These are phyloP conservation scores for Phyllostachys edulis DNA, from an alignment of 176 grass and related monocot species.

Conservation along the genomic window DNA sequence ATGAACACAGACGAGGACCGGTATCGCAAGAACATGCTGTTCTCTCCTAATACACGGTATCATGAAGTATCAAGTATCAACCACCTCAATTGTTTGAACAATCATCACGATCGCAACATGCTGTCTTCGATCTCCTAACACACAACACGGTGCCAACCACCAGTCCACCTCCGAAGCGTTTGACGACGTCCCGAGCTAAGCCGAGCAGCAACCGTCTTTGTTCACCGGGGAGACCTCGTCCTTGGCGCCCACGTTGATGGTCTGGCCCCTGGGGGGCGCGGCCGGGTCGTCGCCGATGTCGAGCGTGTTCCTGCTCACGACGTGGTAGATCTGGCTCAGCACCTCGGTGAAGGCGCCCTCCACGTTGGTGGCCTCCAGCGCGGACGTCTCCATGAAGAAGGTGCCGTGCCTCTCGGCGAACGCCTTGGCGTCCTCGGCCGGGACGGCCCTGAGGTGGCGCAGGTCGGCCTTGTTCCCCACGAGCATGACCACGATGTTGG, in stretches of 20 bases:
- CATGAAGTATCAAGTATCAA: not conserved
- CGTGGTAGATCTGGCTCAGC: conserved; percentile 59
- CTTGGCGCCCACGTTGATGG: conserved; percentile 54
- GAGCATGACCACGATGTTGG: conserved; percentile 70
- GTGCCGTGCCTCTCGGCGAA: conserved; percentile 57
- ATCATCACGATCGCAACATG: conserved; percentile 1
- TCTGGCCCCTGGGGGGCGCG: conserved; percentile 52
- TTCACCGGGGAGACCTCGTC: conserved; percentile 53
- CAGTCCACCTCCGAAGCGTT: not conserved
- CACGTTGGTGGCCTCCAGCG: conserved; percentile 67
- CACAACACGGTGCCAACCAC: not conserved
- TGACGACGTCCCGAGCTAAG: conserved; percentile 20
- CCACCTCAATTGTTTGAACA: not conserved
- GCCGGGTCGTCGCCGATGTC: conserved; percentile 60
- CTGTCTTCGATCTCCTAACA: not conserved
- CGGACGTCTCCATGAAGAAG: conserved; percentile 70
- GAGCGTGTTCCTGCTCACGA: conserved; percentile 56
- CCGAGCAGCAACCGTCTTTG: conserved; percentile 54
- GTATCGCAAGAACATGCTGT: not conserved
- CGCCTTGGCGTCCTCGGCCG: conserved; percentile 47
- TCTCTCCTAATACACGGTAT: not conserved
- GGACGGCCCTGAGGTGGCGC: conserved; percentile 61
- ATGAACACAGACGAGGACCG: not conserved
- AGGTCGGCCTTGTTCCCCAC: conserved; percentile 75
- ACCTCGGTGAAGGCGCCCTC: conserved; percentile 70